Base-by-base conservation (phyloP, 1,139 yeast species). In the Geotrichum histeridarum region DNA sequence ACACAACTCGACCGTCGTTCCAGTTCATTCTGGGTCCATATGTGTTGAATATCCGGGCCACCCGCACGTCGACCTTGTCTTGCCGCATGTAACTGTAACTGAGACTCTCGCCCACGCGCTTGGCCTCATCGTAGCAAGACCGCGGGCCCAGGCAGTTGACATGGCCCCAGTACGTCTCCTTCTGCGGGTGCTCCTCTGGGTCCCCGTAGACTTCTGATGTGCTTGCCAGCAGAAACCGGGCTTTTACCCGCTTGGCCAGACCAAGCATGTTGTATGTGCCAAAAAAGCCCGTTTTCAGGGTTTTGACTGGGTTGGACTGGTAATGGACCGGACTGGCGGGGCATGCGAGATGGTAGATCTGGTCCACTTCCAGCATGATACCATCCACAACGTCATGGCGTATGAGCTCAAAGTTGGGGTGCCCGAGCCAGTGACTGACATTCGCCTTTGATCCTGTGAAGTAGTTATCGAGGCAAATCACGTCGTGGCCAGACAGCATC, bases 191-290 rank as follows among this genome's bases (percentile, higher is more conserved):
- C 49, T 59, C 62, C 48, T 62, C 63, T 1, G 67, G 67, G 42
- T 63, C 67, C 3, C 67, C 67, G 50, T 63, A 63, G 30, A 63
- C 61, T 36, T 63, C 67, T 8, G 65, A 61, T 3, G 67, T 63
- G 6, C 64, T 59, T 4, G 66, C 63, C 14, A 63, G 54, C 18
- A 63, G 50, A 44, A 63, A 58, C 11, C 64, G 56, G 0, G 66
- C 65, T 51, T 63, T 63, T 51, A 63, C 66, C 7, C 66, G 63
- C 42, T 63, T 63, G 15, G 65, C 61, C 32, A 63, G 59, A 1
- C 66, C 66, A 8, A 63, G 60, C 66, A 63, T 63, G 57, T 63
- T 63, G 55, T 62, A 63, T 2, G 66, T 61, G 31, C 66, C 66
- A 18, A 63, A 59, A 46, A 63, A 63, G 27, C 65, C 63, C 5